These are phyloP conservation scores for Astrocystis sublimbata DNA, from an alignment of 495 filamentous ascomycete genomes.

Conservation along the genomic window DNA sequence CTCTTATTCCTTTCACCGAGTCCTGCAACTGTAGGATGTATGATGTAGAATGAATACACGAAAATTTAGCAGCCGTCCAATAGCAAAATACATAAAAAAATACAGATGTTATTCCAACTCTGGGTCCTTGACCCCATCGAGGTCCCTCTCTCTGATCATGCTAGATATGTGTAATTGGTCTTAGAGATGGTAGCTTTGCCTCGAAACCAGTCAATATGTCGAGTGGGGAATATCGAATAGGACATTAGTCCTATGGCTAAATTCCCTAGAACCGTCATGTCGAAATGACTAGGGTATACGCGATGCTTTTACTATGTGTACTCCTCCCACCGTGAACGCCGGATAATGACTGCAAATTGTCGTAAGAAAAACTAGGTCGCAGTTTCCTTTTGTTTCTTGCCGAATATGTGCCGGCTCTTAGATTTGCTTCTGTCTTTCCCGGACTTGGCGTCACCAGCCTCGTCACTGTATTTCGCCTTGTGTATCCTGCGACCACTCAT, in stretches of 20 bases:
- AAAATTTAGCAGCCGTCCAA: background rate
- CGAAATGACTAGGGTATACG: conserved; percentile 18
- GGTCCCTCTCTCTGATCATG: background rate
- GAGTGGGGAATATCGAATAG: conserved; percentile 12
- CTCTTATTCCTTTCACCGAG: background rate
- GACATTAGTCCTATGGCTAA: conserved; percentile 2
- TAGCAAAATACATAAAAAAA: conserved; percentile 12
- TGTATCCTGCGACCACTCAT: conserved; percentile 69
- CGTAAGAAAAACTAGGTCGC: conserved; percentile 1
- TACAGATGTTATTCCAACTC: background rate
- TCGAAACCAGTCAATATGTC: conserved; percentile 6
- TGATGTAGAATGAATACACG: background rate
- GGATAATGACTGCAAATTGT: background rate
- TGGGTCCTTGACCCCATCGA: background rate
- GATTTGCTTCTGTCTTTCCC: conserved; percentile 48
- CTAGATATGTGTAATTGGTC: conserved; percentile 7
- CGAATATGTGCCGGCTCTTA: conserved; percentile 47
- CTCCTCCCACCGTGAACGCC: conserved; percentile 17
- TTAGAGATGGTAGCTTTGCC: background rate
- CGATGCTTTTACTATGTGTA: conserved; percentile 17
- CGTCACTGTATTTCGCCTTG: conserved; percentile 84
- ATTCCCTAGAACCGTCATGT: conserved; percentile 4
- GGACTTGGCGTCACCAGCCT: conserved; percentile 38
- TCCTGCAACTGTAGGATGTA: background rate
- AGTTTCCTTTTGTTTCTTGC: conserved; percentile 29